Percentiles rank a stretch among this genome's conserved stretches.
Conservation (phyloP, 768 basidiomycete species). For the Rhodocollybia butyracea region DNA sequence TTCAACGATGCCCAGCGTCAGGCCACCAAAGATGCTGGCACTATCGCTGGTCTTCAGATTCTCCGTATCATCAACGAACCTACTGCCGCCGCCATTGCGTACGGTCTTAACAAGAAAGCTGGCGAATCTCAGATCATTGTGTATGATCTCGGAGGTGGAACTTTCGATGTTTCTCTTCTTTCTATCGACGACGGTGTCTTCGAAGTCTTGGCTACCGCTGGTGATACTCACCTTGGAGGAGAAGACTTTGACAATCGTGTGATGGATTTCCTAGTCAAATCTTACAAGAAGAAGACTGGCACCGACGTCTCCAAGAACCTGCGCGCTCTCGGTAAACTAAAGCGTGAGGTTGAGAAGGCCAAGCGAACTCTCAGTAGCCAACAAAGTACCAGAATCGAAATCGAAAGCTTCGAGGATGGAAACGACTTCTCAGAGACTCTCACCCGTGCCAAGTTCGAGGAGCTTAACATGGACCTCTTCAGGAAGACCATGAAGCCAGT, state of each 20-base stretch:
- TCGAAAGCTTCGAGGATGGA: slow-evolving; percentile 93
- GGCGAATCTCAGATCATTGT: slow-evolving; percentile 96
- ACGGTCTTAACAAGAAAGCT: slow-evolving; percentile 95
- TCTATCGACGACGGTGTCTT: slow-evolving; percentile 94
- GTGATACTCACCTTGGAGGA: slow-evolving; percentile 93
- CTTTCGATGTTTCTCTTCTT: slow-evolving; percentile 96
- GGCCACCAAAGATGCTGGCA: slow-evolving; percentile 97
- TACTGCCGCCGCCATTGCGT: slow-evolving; percentile 95
- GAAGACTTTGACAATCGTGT: slow-evolving; percentile 96
- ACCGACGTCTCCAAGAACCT: slow-evolving; percentile 78
- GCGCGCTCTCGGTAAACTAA: slow-evolving; percentile 86
- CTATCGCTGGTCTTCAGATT: slow-evolving; percentile 90
- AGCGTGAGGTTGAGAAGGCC: slow-evolving; percentile 91
- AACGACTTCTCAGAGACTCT: slow-evolving; percentile 97
- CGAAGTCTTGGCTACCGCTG: slow-evolving; percentile 86
- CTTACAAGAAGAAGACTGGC: slow-evolving; percentile 90
- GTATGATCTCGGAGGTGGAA: slow-evolving; percentile 98
- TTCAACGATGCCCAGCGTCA: slow-evolving; percentile 99
- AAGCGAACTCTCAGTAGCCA: slow-evolving; percentile 92
- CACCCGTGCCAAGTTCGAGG: slow-evolving; percentile 98
- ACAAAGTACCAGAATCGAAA: slow-evolving; percentile 88
- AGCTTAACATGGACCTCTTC: slow-evolving; percentile 98
- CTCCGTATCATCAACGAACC: slow-evolving; percentile 99
- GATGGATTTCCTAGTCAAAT: slow-evolving; percentile 85
- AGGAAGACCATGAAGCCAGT: slow-evolving; percentile 99